phyloP scores from a whole-genome alignment of 176 grass and related monocot species.

The Otatea glauca region DNA sequence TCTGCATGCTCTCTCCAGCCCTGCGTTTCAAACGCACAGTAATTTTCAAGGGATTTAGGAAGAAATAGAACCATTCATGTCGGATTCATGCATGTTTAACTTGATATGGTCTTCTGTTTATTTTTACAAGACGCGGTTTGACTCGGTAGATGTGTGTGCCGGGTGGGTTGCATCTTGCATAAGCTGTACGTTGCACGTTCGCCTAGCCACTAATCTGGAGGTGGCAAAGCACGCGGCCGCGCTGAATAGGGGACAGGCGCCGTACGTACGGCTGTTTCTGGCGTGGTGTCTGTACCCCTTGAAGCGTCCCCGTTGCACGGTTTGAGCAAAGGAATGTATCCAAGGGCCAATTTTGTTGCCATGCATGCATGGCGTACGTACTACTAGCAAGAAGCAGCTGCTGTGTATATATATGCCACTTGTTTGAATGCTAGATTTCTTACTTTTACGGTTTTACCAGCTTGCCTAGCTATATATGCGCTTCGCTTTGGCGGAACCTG shows the following conservation, averaged over 20 bases:
- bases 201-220: neutral
- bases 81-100: too few relatives aligned
- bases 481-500: neutral
- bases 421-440: neutral
- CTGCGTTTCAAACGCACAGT: neutral
- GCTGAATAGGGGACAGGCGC: constrained; percentile 14
- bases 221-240: constrained; percentile 7
- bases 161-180: too few relatives aligned
- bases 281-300: neutral
- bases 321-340: constrained; percentile 14
- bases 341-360: neutral
- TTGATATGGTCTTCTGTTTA: too few relatives aligned
- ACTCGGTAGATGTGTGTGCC: too few relatives aligned
- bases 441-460: constrained; percentile 18
- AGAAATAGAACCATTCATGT: too few relatives aligned
- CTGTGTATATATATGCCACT: neutral
- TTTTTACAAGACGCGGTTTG: too few relatives aligned
- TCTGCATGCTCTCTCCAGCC: too few relatives aligned
- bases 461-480: neutral
- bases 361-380: neutral
- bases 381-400: neutral
- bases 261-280: neutral
- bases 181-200: neutral
- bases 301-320: constrained; percentile 41
- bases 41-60: neutral